Evolutionary conservation across 2,329 filamentous ascomycete species (phyloP).

Genomic region (Colletotrichum phormii): DNA sequence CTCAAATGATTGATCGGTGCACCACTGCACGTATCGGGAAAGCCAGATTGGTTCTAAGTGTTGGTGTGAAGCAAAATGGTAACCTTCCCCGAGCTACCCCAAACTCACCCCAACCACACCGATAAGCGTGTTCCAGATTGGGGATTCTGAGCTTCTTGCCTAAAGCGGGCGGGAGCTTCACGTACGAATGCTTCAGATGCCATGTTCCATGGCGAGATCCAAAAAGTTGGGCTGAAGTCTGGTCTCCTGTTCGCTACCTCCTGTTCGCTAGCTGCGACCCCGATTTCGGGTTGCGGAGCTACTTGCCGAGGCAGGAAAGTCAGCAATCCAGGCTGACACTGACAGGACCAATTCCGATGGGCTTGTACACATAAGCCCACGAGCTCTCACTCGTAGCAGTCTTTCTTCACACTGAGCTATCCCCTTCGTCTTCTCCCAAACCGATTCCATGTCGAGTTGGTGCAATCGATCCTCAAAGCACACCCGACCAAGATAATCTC

Average conservation of each 20-base stretch:
- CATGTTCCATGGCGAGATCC: too few relatives aligned
- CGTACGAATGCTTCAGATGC: background rate
- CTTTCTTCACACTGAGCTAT: background rate
- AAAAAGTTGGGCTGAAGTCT: too few relatives aligned
- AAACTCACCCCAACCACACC: background rate
- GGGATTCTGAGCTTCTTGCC: background rate
- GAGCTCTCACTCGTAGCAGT: background rate
- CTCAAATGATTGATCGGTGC: background rate
- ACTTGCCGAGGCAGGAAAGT: slow-evolving; percentile 2
- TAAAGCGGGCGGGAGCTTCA: background rate
- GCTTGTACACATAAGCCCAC: background rate
- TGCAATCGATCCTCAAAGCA: background rate
- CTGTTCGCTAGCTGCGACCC: background rate
- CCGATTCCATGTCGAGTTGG: background rate
- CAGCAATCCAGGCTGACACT: background rate
- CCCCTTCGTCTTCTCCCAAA: too few relatives aligned
- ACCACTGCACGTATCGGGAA: background rate
- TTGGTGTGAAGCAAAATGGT: background rate
- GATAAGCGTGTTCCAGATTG: background rate
- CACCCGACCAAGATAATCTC: too few relatives aligned
- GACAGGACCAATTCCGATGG: background rate
- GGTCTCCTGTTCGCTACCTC: too few relatives aligned
- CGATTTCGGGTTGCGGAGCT: background rate
- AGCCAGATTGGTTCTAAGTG: background rate
- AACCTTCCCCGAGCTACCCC: slow-evolving; percentile 12